phyloP scores from a whole-genome alignment of 2,329 filamentous ascomycete genomes.

The Aspergillus oerlinghausenensis region DNA sequence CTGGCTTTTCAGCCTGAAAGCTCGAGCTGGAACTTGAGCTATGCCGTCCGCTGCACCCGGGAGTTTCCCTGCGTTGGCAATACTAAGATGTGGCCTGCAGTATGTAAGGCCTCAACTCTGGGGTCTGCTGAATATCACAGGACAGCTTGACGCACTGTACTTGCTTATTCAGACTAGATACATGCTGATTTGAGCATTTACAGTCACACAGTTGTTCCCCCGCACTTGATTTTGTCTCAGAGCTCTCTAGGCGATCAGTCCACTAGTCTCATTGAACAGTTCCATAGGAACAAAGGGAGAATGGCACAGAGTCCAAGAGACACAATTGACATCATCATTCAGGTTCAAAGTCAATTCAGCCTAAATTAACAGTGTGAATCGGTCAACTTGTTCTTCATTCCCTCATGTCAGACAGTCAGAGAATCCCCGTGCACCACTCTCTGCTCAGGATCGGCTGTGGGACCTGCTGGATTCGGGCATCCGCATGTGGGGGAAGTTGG shows the following conservation, averaged over 20 bases:
- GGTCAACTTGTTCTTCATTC: not conserved
- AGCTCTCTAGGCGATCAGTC: too few species aligned
- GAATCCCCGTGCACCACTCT: constrained; percentile 8
- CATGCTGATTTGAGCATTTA: too few species aligned
- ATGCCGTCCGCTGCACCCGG: not conserved
- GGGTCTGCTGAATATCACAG: not conserved
- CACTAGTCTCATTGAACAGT: too few species aligned
- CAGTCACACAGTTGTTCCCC: too few species aligned
- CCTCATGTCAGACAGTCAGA: constrained; percentile 3
- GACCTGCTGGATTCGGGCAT: constrained; percentile 14
- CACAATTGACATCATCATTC: not conserved
- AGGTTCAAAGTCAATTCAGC: constrained; percentile 1
- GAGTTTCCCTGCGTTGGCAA: not conserved
- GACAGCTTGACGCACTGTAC: too few species aligned
- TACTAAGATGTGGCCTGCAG: not conserved
- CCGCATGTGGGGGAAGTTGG: constrained; percentile 5
- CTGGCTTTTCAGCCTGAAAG: not conserved
- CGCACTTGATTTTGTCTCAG: too few species aligned
- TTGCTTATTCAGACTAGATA: too few species aligned
- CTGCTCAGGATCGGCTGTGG: constrained; percentile 18
- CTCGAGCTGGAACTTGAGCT: not conserved
- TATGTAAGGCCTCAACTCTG: not conserved
- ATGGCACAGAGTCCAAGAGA: not conserved
- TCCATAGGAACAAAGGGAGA: too few species aligned
- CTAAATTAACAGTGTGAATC: not conserved